Evolutionary conservation across 805 yeast species (phyloP).

Genomic region (Aciculoconidium aculeatum): DNA sequence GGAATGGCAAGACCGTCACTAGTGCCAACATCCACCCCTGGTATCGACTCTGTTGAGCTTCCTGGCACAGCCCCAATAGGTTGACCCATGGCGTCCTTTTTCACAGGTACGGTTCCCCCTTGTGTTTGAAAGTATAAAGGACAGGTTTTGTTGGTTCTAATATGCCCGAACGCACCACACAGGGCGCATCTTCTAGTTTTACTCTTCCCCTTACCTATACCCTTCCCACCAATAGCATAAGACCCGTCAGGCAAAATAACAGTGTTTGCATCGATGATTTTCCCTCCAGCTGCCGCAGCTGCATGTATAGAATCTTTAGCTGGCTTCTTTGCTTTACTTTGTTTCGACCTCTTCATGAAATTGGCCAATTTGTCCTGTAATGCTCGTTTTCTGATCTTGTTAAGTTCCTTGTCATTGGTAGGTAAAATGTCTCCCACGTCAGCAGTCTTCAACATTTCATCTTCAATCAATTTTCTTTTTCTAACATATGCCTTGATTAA

Average conservation of each 20-base stretch:
- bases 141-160: slow-evolving; percentile 82
- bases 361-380: slow-evolving; percentile 81
- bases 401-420: slow-evolving; percentile 79
- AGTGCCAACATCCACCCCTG: too few species aligned
- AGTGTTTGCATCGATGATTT: slow-evolving; percentile 37
- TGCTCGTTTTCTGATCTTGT: slow-evolving; percentile 67
- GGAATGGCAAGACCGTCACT: too few species aligned
- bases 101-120: too few species aligned
- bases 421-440: slow-evolving; percentile 70
- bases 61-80: too few species aligned
- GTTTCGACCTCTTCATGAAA: slow-evolving; percentile 58
- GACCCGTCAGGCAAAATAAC: slow-evolving; percentile 40
- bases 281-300: slow-evolving; percentile 40
- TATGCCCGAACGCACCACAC: slow-evolving; percentile 94
- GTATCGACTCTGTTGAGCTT: too few species aligned
- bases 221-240: slow-evolving; percentile 53
- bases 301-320: slow-evolving; percentile 29
- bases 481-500: slow-evolving; percentile 80
- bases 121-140: slow-evolving; percentile 60
- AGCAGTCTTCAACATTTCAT: slow-evolving; percentile 45
- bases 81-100: too few species aligned
- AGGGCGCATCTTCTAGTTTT: slow-evolving; percentile 84
- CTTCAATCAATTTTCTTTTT: slow-evolving; percentile 62
- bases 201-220: slow-evolving; percentile 66
- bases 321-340: slow-evolving; percentile 27